phyloP scores from a whole-genome alignment of 169 alveolate species.

The Eimeria falciformis region DNA sequence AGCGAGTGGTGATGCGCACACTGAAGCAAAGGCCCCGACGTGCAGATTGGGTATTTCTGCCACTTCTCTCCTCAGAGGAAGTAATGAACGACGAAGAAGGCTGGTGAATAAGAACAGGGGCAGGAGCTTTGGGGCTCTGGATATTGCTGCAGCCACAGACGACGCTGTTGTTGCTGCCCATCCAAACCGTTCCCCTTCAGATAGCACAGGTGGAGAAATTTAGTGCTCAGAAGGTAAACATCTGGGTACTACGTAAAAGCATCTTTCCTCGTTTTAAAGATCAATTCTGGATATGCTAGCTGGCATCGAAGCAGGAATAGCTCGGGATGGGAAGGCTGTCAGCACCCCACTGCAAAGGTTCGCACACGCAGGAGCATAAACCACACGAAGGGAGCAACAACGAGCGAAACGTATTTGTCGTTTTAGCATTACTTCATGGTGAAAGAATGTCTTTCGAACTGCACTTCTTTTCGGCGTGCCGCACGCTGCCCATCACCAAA shows the following conservation, averaged over 20 bases:
- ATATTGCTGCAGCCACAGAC: conserved; percentile 63
- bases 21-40: conserved; percentile 25
- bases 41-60: conserved; percentile 34
- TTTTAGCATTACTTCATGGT: not conserved
- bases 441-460: not conserved
- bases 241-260: not conserved
- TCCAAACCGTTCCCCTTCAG: conserved; percentile 35
- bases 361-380: conserved; percentile 22
- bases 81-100: conserved; percentile 47
- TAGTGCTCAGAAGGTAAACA: conserved; percentile 23
- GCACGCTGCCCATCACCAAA: too few relatives aligned
- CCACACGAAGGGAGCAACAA: not conserved
- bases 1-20: conserved; percentile 49
- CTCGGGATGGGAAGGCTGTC: conserved; percentile 24
- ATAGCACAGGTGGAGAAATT: not conserved
- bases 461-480: too few relatives aligned
- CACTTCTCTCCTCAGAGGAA: conserved; percentile 36
- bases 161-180: conserved; percentile 59
- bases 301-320: not conserved
- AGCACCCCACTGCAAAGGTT: conserved; percentile 51
- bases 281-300: not conserved
- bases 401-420: not conserved
- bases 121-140: conserved; percentile 52
- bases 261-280: conserved; percentile 13
- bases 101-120: conserved; percentile 47